phyloP scores from a whole-genome alignment of 2,329 filamentous ascomycete genomes.

The Trichoderma citrinoviride region DNA sequence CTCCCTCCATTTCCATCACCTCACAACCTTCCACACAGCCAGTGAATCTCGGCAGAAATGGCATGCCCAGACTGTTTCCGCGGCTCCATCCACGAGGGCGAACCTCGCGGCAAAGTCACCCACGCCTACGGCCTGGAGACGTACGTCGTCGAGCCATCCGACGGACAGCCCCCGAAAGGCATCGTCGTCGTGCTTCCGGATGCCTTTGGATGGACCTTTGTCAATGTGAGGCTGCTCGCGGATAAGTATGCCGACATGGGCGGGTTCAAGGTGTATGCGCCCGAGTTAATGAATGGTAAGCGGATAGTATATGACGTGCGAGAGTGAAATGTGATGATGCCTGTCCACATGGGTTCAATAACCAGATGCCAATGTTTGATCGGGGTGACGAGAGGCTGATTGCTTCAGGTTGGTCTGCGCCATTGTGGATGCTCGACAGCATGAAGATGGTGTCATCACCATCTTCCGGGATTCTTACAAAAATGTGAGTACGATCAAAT shows the following conservation, averaged over 20 bases:
- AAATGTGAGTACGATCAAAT: background rate
- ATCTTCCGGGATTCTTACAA: background rate
- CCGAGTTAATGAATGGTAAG: constrained; percentile 52
- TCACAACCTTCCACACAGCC: no score
- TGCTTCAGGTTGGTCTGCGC: constrained; percentile 32
- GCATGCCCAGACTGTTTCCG: constrained; percentile 45
- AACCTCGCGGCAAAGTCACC: constrained; percentile 44
- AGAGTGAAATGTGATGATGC: no score
- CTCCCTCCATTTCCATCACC: background rate
- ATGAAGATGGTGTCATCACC: constrained; percentile 25
- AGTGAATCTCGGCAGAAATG: constrained; percentile 28
- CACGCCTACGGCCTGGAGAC: constrained; percentile 48
- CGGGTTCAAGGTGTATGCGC: constrained; percentile 51
- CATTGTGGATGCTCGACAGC: constrained; percentile 32
- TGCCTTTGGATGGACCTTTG: constrained; percentile 54
- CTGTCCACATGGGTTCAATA: no score
- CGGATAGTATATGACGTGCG: no score
- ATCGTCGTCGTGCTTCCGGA: constrained; percentile 55
- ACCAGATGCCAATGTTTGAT: no score
- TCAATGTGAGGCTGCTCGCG: constrained; percentile 52
- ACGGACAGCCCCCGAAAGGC: constrained; percentile 38
- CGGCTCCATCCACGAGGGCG: constrained; percentile 45
- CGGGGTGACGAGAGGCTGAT: background rate
- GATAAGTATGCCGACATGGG: constrained; percentile 53
- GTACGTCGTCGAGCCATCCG: constrained; percentile 44